Conservation (phyloP, 2,329 filamentous ascomycete genomes). For the Trichoderma hamatum region DNA sequence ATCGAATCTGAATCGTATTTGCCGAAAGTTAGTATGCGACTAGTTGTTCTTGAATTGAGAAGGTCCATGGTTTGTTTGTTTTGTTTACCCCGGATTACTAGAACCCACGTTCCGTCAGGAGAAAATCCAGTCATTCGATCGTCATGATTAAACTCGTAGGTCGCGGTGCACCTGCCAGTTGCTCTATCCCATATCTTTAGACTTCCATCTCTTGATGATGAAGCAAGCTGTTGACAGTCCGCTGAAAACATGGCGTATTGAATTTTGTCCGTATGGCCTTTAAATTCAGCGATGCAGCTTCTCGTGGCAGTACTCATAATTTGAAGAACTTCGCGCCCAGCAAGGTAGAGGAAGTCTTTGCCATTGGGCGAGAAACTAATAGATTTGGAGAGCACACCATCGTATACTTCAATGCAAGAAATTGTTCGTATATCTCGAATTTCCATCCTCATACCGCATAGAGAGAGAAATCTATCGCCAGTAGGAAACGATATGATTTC, state of each 20-base stretch:
- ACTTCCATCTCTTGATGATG: not conserved
- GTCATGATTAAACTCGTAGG: not conserved
- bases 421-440: not conserved
- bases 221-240: not conserved
- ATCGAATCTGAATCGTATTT: fast-evolving
- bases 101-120: not conserved
- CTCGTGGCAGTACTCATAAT: not conserved
- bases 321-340: not conserved
- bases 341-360: not conserved
- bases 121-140: not conserved
- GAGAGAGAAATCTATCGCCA: not conserved
- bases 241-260: not conserved
- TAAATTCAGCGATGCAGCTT: not conserved
- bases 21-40: not conserved
- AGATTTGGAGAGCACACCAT: not conserved
- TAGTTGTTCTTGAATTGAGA: not conserved
- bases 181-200: not conserved
- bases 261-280: not conserved
- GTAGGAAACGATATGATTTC: not conserved
- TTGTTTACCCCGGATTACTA: not conserved
- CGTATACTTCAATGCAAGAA: not conserved
- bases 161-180: not conserved
- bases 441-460: not conserved
- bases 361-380: not conserved
- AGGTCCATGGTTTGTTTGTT: not conserved